Conservation (phyloP, 768 basidiomycete genomes). For the Gelatoporia subvermispora region DNA sequence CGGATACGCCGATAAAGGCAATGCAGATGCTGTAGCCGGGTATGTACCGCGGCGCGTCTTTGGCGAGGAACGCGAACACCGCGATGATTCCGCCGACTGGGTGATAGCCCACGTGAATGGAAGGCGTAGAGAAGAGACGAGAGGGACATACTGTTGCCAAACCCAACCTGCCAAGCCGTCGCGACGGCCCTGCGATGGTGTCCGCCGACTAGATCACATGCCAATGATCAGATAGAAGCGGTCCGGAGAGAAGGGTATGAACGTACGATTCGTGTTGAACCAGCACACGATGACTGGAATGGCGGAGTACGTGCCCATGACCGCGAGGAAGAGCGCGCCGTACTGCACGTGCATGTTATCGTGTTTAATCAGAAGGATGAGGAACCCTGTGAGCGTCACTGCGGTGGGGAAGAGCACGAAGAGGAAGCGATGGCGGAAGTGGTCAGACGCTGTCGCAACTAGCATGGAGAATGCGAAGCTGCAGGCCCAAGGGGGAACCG, state of each 20-base stretch:
- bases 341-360: slow-evolving; percentile 13
- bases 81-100: slow-evolving; percentile 22
- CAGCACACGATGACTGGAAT: slow-evolving; percentile 20
- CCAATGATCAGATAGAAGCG: background rate
- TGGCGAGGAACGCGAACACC: slow-evolving; percentile 18
- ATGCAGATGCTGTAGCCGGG: slow-evolving; percentile 19
- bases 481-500: slow-evolving; percentile 23
- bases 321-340: slow-evolving; percentile 16
- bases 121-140: background rate
- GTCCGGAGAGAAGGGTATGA: background rate
- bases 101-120: background rate
- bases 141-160: slow-evolving; percentile 14
- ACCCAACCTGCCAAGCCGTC: slow-evolving; percentile 18
- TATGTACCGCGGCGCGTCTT: slow-evolving; percentile 20
- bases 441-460: slow-evolving; percentile 13
- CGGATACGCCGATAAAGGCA: slow-evolving; percentile 15
- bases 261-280: slow-evolving; percentile 19
- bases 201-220: slow-evolving; percentile 11
- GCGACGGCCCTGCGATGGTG: slow-evolving; percentile 14
- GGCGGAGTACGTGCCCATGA: slow-evolving; percentile 12
- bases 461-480: slow-evolving; percentile 16
- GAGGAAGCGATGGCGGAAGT: slow-evolving; percentile 12
- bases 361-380: slow-evolving; percentile 12
- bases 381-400: slow-evolving; percentile 14
- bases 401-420: slow-evolving; percentile 14